Conservation (phyloP, 176 grass and related monocot genomes). For the Coix lacrymajobi region DNA sequence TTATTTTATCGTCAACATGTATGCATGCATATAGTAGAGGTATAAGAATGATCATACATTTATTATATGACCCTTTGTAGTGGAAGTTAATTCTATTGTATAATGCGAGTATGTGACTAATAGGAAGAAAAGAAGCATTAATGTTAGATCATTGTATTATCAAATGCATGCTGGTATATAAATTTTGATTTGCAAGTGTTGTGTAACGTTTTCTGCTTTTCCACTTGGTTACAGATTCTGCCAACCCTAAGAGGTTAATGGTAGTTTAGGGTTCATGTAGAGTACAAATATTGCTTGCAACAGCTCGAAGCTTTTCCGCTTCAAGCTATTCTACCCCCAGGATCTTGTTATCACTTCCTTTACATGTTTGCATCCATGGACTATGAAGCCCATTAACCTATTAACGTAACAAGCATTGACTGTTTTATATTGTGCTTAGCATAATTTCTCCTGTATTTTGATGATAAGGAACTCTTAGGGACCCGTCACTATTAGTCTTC, state of each 20-base stretch:
- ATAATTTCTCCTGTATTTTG: not conserved
- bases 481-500: not conserved
- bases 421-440: not conserved
- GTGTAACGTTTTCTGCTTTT: not conserved
- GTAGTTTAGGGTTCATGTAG: not conserved
- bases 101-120: not conserved
- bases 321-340: not conserved
- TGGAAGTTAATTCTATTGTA: not conserved
- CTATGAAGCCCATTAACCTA: not conserved
- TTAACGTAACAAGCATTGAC: not conserved
- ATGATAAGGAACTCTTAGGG: not conserved
- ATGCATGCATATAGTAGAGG: not conserved
- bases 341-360: not conserved
- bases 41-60: slow-evolving; percentile 15
- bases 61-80: not conserved
- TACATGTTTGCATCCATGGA: not conserved
- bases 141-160: not conserved
- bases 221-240: not conserved
- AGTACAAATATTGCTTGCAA: no score
- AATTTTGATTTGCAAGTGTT: not conserved
- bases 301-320: no score
- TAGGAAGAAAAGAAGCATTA: not conserved
- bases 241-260: not conserved
- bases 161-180: not conserved
- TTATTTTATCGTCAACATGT: not conserved